Base-by-base conservation (phyloP, 1,139 yeast species). In the Saccharomyces hybrid region DNA sequence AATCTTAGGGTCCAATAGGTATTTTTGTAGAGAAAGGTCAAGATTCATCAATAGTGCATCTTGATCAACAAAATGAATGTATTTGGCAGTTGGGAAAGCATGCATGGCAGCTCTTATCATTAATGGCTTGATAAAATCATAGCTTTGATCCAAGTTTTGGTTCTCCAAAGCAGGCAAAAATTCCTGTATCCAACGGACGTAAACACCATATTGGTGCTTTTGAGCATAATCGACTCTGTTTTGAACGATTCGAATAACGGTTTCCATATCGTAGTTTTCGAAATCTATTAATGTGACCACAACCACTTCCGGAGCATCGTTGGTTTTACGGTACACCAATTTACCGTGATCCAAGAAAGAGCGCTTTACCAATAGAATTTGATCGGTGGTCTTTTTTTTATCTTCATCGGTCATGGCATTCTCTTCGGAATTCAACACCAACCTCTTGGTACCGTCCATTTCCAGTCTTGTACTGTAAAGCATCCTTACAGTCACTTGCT, bases 41-140 rank as follows among this genome's bases (percentile, higher is more conserved):
- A 80, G 73, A 56, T 87, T 79, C 87, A 85, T 83, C 55, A 90
- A 81, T 54, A 87, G 69, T 0, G 88, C 80, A 63, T 84, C 84
- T 65, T 88, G 84, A 67, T 87, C 96, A 50, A 90, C 67, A 65
- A 83, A 90, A 90, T 96, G 86, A 64, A 88, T 84, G 78, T 88
- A 86, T 65, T 86, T 81, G 6, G 96, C 85, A 48, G 83, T 74
- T 0, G 96, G 96, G 73, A 88, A 88, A 0, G 95, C 91, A 69
- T 81, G 81, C 84, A 88, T 81, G 7, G 96, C 96, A 12, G 91
- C 91, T 60, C 95, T 78, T 67, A 86, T 67, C 47, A 66, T 57
- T 26, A 68, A 47, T 3, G 67, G 64, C 53, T 66, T 70, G 42
- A 63, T 57, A 48, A 53, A 62, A 21, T 68, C 68, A 52, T 63